Conservation (phyloP, 2,329 filamentous ascomycete species). For the Ophiostoma populinum region DNA sequence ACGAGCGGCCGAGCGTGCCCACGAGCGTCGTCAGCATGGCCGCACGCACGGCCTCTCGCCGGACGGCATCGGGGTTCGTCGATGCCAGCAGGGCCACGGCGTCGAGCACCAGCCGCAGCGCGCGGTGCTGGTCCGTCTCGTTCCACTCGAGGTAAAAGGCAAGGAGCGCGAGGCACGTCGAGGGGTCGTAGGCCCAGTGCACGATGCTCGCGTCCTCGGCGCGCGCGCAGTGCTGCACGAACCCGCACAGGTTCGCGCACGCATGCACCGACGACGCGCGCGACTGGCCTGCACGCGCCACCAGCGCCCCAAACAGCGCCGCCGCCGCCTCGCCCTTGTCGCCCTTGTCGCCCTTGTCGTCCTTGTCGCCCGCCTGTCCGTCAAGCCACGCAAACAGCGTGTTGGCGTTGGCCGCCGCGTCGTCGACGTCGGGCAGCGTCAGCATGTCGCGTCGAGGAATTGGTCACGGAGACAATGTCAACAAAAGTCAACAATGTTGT, state of each 20-base stretch:
- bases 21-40: constrained; percentile 34
- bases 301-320: constrained; percentile 29
- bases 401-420: constrained; percentile 14
- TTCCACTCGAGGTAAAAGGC: constrained; percentile 51
- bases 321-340: too few species aligned
- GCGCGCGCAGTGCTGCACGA: constrained; percentile 40
- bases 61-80: constrained; percentile 28
- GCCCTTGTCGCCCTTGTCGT: constrained; percentile 4
- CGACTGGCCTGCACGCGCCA: constrained; percentile 32
- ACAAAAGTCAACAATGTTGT: too few species aligned
- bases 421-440: constrained; percentile 11
- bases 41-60: constrained; percentile 22
- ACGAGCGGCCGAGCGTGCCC: constrained; percentile 40
- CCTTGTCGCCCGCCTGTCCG: constrained; percentile 9
- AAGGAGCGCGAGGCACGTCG: constrained; percentile 33
- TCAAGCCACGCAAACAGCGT: constrained; percentile 14
- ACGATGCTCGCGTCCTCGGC: constrained; percentile 26
- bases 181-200: constrained; percentile 33
- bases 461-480: too few species aligned
- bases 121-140: constrained; percentile 45
- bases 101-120: constrained; percentile 45
- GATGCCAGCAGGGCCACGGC: constrained; percentile 32
- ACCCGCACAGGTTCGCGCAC: constrained; percentile 42
- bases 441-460: too few species aligned
- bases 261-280: constrained; percentile 38